Percentiles rank a stretch among this genome's conserved stretches.
Conservation (phyloP, 1,284 basidiomycete species). For the Butyriboletus regius region DNA sequence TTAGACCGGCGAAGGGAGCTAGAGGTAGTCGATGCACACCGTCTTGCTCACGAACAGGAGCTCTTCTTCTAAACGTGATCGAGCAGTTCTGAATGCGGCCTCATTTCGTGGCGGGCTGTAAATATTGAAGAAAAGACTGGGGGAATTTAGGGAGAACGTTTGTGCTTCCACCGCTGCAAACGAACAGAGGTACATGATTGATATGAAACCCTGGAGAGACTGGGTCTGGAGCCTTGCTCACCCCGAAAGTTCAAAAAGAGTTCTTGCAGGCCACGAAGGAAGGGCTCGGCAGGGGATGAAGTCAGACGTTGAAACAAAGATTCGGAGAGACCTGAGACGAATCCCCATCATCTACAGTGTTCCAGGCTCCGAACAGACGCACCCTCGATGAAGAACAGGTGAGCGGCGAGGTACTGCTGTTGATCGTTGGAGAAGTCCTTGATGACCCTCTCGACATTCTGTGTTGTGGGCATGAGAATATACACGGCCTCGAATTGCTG, state of each 20-base stretch:
- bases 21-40: conserved; percentile 34
- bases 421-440: conserved; percentile 66
- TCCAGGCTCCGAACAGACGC: conserved; percentile 6
- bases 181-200: conserved; percentile 8
- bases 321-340: conserved; percentile 58
- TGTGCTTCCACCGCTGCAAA: conserved; percentile 72
- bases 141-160: conserved; percentile 70
- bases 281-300: conserved; percentile 62
- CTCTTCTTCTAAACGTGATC: conserved; percentile 74
- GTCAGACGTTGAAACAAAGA: conserved; percentile 67
- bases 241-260: conserved; percentile 86
- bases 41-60: conserved; percentile 65
- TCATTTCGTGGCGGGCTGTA: conserved; percentile 76
- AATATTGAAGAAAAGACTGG: conserved; percentile 75
- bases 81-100: conserved; percentile 50
- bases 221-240: conserved; percentile 28
- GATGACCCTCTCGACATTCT: conserved; percentile 89
- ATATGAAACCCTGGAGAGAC: conserved; percentile 1
- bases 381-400: conserved; percentile 95
- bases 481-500: conserved; percentile 88
- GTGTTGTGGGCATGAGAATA: conserved; percentile 86
- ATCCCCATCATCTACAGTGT: conserved; percentile 1
- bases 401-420: conserved; percentile 79
- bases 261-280: conserved; percentile 69
- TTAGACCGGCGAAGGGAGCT: conserved; percentile 3